A percentile compares a stretch with the other conserved stretches of the same genome.
These are phyloP conservation scores for Venturia effusa DNA, from an alignment of 2,329 filamentous ascomycete species.

Conservation along the genomic window DNA sequence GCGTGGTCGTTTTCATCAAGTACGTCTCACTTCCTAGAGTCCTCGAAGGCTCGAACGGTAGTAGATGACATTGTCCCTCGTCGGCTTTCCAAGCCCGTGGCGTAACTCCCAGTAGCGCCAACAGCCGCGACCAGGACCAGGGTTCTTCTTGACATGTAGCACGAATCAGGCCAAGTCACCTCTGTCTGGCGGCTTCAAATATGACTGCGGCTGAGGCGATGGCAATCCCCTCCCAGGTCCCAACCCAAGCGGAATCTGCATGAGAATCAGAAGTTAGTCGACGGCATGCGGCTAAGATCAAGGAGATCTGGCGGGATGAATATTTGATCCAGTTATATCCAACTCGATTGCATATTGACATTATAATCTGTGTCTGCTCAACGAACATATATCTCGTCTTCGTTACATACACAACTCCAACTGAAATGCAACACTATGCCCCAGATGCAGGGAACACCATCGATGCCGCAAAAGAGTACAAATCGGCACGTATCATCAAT, in stretches of 20 bases:
- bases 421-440: not conserved
- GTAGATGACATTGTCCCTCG: not conserved
- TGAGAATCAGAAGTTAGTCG: too few relatives aligned
- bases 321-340: too few relatives aligned
- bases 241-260: too few relatives aligned
- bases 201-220: not conserved
- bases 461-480: not conserved
- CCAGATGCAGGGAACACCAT: not conserved
- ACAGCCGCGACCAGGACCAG: not conserved
- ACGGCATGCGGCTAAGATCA: too few relatives aligned
- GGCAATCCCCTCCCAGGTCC: too few relatives aligned
- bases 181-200: not conserved
- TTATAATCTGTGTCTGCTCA: not conserved
- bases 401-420: not conserved
- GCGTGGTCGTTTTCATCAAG: not conserved
- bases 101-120: not conserved
- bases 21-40: not conserved
- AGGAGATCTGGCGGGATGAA: too few relatives aligned
- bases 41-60: too few relatives aligned
- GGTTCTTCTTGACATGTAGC: constrained; percentile 2
- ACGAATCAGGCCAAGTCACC: not conserved
- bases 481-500: not conserved
- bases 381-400: not conserved
- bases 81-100: not conserved
- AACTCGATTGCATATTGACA: too few relatives aligned